Evolutionary conservation across 805 yeast species (phyloP).

Genomic region (Brettanomyces custersianus): DNA sequence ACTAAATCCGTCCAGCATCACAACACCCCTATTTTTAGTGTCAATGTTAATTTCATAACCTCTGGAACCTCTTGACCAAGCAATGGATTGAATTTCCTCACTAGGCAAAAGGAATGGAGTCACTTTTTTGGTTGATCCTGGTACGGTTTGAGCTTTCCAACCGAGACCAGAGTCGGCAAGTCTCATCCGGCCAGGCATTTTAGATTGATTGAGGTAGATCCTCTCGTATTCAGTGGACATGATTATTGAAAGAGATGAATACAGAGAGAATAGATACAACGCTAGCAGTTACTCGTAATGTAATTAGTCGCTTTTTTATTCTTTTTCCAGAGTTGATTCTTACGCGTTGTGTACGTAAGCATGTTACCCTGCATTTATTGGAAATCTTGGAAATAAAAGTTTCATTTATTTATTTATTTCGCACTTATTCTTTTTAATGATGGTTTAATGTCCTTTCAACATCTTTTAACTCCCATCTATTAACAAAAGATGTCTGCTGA

Average conservation of each 20-base stretch:
- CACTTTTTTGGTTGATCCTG: slow-evolving; percentile 39
- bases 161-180: slow-evolving; percentile 96
- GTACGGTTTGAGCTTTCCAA: slow-evolving; percentile 55
- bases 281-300: background rate
- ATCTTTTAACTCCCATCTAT: background rate
- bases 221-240: slow-evolving; percentile 68
- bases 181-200: slow-evolving; percentile 80
- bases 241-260: no score
- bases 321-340: no score
- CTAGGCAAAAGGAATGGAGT: slow-evolving; percentile 86
- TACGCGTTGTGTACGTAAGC: no score
- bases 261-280: no score
- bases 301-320: background rate
- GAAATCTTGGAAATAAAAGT: no score
- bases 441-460: background rate
- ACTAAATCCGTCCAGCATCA: slow-evolving; percentile 87
- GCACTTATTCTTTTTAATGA: background rate
- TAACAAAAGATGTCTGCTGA: slow-evolving; percentile 66
- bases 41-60: slow-evolving; percentile 86
- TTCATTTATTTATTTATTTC: background rate
- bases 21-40: slow-evolving; percentile 81
- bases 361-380: no score
- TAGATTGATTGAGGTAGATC: slow-evolving; percentile 83
- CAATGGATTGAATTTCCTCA: slow-evolving; percentile 68
- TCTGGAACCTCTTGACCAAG: slow-evolving; percentile 90